Percentiles rank a stretch among this genome's conserved stretches.
Conservation (phyloP, 2,329 filamentous ascomycete species). For the Claviceps capensis region DNA sequence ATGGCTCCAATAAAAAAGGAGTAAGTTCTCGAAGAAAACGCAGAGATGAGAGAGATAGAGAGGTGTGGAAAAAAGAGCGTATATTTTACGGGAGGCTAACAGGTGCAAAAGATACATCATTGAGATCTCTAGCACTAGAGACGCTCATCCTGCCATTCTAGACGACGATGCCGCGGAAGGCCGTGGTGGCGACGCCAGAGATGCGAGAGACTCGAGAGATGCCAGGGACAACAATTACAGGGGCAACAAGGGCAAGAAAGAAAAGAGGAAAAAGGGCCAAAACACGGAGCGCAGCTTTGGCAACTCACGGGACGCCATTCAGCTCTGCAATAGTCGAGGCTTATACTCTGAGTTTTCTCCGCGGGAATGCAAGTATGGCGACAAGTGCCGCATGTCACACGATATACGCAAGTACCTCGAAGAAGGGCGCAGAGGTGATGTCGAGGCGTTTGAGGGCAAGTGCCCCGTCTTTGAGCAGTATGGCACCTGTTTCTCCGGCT, state of each 20-base stretch:
- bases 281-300: constrained; percentile 77
- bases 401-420: constrained; percentile 74
- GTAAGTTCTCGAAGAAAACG: constrained; percentile 27
- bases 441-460: constrained; percentile 59
- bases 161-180: constrained; percentile 38
- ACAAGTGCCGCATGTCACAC: constrained; percentile 70
- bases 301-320: constrained; percentile 60
- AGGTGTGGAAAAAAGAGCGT: background rate
- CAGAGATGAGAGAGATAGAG: background rate
- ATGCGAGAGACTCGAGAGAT: constrained; percentile 36
- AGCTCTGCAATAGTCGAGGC: constrained; percentile 63
- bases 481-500: constrained; percentile 70
- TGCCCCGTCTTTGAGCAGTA: constrained; percentile 71
- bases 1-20: constrained; percentile 61
- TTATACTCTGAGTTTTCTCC: constrained; percentile 72
- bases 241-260: constrained; percentile 28
- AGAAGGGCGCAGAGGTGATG: constrained; percentile 67
- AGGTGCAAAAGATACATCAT: constrained; percentile 27
- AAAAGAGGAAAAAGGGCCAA: constrained; percentile 46
- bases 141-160: constrained; percentile 13
- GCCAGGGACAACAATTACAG: constrained; percentile 34
- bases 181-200: constrained; percentile 14
- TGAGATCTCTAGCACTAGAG: constrained; percentile 17
- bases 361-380: constrained; percentile 59
- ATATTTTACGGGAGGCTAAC: constrained; percentile 1